Evolutionary conservation across 2,329 filamentous ascomycete genomes (phyloP), one percentile per base, ranked within the genome.

Genomic region (Fusarium odoratissimum): DNA sequence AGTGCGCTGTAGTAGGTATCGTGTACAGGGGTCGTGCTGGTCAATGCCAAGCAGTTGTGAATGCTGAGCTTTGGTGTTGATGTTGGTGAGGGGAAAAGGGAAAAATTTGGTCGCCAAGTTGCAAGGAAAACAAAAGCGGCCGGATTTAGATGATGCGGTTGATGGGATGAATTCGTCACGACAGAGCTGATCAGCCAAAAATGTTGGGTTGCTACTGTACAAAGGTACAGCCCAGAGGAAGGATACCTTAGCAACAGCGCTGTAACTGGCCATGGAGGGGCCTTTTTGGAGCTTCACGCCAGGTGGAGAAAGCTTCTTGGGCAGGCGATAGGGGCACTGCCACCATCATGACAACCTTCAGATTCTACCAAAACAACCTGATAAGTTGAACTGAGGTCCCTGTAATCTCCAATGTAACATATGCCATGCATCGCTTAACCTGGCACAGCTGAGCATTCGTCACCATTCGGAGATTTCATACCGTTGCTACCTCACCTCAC

Each of bases 131-230:
- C 9, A 31, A 41, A 28, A 25, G 21, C 31, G n/a, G 19, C 23
- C 16, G 40, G 51, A 46, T 25, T 17, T 37, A 69, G 30, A 42
- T 23, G 40, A 35, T 33, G 51, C 25, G 38, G 40, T 69, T 46
- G 45, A 69, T 64, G 64, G 44, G 58, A 69, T 64, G 64, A 62
- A 68, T 40, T 54, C 38, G 66, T 69, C 44, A 69, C n/a, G 28
- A 35, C 49, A 45, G 23, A 60, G 33, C 41, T 38, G 44, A 68
- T 56, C 23, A 35, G 38, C 45, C 38, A 49, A 51, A n/a, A 25
- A 38, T 35, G 56, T 55, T 54, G 37, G 37, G 33, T 45, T 13
- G 38, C 52, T 60, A 49, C 41, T 61, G 37, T 31, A 41, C 51
- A 23, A 41, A 41, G 51, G 30, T 56, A 45, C 49, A 28, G 31